Conservation (phyloP, 179 eudicot species). For the Pouteria campechiana region DNA sequence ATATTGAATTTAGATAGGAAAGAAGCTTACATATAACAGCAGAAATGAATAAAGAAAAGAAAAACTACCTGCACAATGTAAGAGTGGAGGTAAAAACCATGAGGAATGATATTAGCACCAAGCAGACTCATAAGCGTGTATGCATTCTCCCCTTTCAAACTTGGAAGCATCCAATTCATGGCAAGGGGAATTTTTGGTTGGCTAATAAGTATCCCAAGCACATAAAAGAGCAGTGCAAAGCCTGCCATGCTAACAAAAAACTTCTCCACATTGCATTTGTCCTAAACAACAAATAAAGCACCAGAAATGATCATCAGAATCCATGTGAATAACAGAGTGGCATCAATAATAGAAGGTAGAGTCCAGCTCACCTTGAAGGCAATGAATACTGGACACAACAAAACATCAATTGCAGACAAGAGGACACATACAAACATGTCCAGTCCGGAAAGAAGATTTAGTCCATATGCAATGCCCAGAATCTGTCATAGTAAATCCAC, state of each 20-base stretch:
- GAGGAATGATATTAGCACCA: slow-evolving; percentile 91
- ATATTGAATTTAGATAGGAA: too few species aligned
- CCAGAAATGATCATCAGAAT: too few species aligned
- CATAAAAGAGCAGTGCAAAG: slow-evolving; percentile 33
- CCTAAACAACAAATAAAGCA: slow-evolving; percentile 43
- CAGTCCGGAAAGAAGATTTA: slow-evolving; percentile 57
- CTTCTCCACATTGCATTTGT: slow-evolving; percentile 42
- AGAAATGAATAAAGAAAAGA: slow-evolving; percentile 3
- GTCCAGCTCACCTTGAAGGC: slow-evolving; percentile 43
- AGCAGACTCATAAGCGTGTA: slow-evolving; percentile 89
- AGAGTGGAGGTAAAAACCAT: slow-evolving; percentile 89
- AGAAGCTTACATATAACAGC: neutral
- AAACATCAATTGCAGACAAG: slow-evolving; percentile 50
- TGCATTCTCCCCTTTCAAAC: slow-evolving; percentile 78
- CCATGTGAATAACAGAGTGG: too few species aligned
- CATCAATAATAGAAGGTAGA: too few species aligned
- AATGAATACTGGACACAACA: slow-evolving; percentile 65
- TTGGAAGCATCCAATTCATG: slow-evolving; percentile 31
- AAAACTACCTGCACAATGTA: slow-evolving; percentile 72
- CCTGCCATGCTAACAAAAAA: slow-evolving; percentile 43
- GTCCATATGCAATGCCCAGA: slow-evolving; percentile 82
- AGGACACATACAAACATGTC: slow-evolving; percentile 65
- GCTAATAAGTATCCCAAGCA: slow-evolving; percentile 52
- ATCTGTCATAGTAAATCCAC: slow-evolving; percentile 34
- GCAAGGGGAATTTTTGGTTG: slow-evolving; percentile 55